Base-by-base conservation (phyloP, 345 rosid genomes). In the Lepidium sativum region DNA sequence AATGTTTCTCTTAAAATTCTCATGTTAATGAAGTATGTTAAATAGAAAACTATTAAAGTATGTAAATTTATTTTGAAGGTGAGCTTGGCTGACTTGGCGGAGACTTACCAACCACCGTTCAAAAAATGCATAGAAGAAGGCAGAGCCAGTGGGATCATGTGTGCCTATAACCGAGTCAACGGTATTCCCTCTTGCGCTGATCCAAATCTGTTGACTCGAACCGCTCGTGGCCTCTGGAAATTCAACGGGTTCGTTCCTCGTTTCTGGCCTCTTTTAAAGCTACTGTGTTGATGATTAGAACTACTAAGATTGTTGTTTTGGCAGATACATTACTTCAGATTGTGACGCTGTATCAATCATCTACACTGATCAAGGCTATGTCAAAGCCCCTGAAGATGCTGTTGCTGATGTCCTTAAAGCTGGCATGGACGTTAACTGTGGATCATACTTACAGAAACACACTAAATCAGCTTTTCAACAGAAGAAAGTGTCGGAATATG, bases 391-490 rank as follows among this genome's bases (percentile, higher is more conserved):
- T 1, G 96, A 94, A 75, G 96, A 90, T 71, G 97, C 92, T 2
- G 92, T 94, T 0, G 84, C 56, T 17, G 86, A 80, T 60, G 95
- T 81, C 25, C 96, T 90, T 65, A 86, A 77, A 77, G 97, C 97
- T 6, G 97, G 98, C 43, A 85, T 92, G 97, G 98, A 89, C 72
- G 81, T 92, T 49, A 75, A 92, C 70, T 89, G 97, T 21, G 97
- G 97, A 56, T 58, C 84, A 38, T 92, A 80, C 77, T 67, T 89
- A 78, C 83, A 40, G 51, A 70, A 83, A 9, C 80, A 86, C 65
- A 75, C 94, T 16, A 83, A 83, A 75, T 80, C 86, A 31, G 96
- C 97, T 15, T 70, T 94, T 9, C 42, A 69, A 55, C 82, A 82
- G 77, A 80, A 80, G 59, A 94, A 87, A 75, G 65, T 94, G 8